These are phyloP conservation scores for Cryptococcus maquisensis DNA, from an alignment of 1,284 basidiomycete genomes.

Conservation along the genomic window DNA sequence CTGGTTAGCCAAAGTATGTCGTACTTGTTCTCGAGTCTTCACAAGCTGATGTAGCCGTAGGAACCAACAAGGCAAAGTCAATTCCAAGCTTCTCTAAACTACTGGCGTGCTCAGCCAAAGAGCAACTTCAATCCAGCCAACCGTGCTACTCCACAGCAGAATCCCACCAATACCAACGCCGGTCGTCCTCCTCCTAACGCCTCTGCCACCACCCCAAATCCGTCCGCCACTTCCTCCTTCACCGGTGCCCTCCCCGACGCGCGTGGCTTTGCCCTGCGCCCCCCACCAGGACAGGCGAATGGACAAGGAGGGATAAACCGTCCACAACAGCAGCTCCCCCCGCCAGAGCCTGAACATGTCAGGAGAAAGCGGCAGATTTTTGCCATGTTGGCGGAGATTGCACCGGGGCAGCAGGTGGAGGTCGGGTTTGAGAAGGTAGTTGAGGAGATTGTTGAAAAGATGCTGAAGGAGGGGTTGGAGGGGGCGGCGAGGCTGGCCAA, in stretches of 20 bases:
- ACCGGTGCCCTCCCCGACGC: slow-evolving; percentile 11
- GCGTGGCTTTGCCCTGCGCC: slow-evolving; percentile 7
- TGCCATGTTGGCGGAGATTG: slow-evolving; percentile 31
- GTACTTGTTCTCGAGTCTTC: background rate
- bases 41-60: background rate
- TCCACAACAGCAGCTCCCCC: slow-evolving; percentile 12
- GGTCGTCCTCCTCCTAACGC: background rate
- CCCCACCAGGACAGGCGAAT: background rate
- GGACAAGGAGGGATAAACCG: too few species aligned
- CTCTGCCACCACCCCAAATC: slow-evolving; percentile 2
- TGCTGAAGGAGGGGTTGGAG: slow-evolving; percentile 27
- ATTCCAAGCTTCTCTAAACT: slow-evolving; percentile 9
- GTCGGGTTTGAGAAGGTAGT: slow-evolving; percentile 33
- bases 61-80: slow-evolving; percentile 6
- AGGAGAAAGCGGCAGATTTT: slow-evolving; percentile 35
- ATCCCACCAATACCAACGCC: background rate
- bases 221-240: slow-evolving; percentile 1
- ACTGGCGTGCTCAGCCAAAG: slow-evolving; percentile 6
- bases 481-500: slow-evolving; percentile 33
- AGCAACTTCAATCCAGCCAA: background rate
- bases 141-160: background rate
- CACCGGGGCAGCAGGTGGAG: slow-evolving; percentile 36
- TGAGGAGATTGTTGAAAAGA: slow-evolving; percentile 29
- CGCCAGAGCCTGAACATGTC: slow-evolving; percentile 27
- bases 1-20: slow-evolving; percentile 10